Conservation (phyloP, 257 asterid genomes). For the Gentiana dahurica region DNA sequence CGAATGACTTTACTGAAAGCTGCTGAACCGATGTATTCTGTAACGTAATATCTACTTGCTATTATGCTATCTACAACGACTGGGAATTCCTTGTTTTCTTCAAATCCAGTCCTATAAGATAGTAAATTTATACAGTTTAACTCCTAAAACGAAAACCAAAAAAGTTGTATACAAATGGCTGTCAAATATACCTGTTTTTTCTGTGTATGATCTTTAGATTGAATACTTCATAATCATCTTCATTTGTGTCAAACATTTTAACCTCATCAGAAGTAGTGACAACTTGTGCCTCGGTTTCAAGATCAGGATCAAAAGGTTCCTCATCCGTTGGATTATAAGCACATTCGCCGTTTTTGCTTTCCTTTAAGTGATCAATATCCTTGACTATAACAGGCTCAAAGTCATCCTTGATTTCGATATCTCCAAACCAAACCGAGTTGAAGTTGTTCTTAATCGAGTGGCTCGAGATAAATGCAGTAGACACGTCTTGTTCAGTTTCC, state of each 20-base stretch:
- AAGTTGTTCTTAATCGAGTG: constrained; percentile 15
- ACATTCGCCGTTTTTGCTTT: constrained; percentile 12
- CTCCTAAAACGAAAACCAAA: constrained; percentile 24
- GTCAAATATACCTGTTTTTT: constrained; percentile 63
- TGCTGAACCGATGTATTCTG: constrained; percentile 79
- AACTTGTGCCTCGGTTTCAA: constrained; percentile 33
- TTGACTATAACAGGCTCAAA: constrained; percentile 10
- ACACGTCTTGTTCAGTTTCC: constrained; percentile 14
- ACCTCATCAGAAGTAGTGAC: constrained; percentile 39
- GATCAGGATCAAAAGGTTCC: constrained; percentile 28
- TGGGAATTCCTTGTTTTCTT: constrained; percentile 77
- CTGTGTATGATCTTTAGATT: constrained; percentile 64
- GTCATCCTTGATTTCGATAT: constrained; percentile 19
- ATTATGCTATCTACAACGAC: constrained; percentile 56
- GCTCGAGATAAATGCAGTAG: constrained; percentile 10
- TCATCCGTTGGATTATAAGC: constrained; percentile 17
- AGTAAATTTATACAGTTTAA: constrained; percentile 41
- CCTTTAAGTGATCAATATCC: constrained; percentile 15
- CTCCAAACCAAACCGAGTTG: constrained; percentile 18
- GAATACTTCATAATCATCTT: constrained; percentile 65
- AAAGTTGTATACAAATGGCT: too few relatives aligned
- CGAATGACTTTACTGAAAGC: constrained; percentile 89
- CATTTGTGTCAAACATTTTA: constrained; percentile 32
- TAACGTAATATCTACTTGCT: constrained; percentile 61
- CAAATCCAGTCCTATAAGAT: constrained; percentile 83